phyloP scores from a whole-genome alignment of 2,329 filamentous ascomycete genomes.

The Fusarium coicis region DNA sequence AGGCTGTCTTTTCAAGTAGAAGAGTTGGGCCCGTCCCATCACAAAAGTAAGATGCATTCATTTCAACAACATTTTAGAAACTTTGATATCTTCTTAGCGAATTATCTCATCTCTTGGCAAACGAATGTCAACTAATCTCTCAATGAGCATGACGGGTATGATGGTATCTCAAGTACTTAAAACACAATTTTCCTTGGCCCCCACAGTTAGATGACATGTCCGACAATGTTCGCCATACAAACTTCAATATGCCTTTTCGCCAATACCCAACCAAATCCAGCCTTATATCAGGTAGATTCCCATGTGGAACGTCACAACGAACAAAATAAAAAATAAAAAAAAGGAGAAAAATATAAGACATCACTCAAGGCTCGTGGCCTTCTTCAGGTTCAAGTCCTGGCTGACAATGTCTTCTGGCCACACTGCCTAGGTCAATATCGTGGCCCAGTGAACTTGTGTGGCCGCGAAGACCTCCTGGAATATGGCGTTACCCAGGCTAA shows the following conservation, averaged over 20 bases:
- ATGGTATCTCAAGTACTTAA: slow-evolving; percentile 41
- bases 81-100: neutral
- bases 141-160: slow-evolving; percentile 30
- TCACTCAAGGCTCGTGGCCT: neutral
- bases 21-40: slow-evolving; percentile 9
- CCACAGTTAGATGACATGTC: slow-evolving; percentile 12
- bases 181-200: slow-evolving; percentile 18
- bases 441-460: slow-evolving; percentile 5
- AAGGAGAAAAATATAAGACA: neutral
- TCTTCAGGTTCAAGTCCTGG: neutral
- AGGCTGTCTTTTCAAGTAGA: slow-evolving; percentile 19
- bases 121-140: slow-evolving; percentile 23
- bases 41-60: slow-evolving; percentile 15
- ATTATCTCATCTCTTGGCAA: slow-evolving; percentile 16
- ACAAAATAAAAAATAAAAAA: neutral
- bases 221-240: slow-evolving; percentile 22
- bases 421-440: slow-evolving; percentile 5
- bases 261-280: slow-evolving; percentile 5
- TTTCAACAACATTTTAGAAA: neutral
- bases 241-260: slow-evolving; percentile 23
- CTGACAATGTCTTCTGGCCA: neutral
- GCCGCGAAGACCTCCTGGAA: slow-evolving; percentile 15
- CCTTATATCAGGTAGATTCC: neutral
- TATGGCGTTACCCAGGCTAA: slow-evolving; percentile 16
- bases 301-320: neutral